phyloP scores from a whole-genome alignment of 257 asterid genomes.

The Solanum peruvianum region DNA sequence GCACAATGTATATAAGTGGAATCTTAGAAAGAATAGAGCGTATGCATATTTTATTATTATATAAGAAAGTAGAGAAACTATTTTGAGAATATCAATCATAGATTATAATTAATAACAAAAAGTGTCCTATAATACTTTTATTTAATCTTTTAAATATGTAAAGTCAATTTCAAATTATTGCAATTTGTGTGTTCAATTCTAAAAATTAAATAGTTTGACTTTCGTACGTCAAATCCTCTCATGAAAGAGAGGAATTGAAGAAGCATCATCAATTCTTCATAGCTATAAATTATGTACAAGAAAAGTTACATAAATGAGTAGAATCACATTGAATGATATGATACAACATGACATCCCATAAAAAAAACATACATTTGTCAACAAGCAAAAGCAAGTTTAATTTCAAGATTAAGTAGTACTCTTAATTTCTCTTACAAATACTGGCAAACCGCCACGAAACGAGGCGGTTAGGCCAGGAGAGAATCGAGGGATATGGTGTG shows the following conservation, averaged over 20 bases:
- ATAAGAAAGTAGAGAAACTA: no score
- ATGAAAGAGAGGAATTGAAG: not conserved
- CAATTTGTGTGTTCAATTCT: no score
- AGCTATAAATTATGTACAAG: not conserved
- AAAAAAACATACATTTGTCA: not conserved
- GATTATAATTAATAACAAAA: no score
- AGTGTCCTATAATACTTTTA: not conserved
- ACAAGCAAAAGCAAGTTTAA: not conserved
- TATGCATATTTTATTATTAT: no score
- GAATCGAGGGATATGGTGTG: slow-evolving; percentile 15
- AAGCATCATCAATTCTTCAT: not conserved
- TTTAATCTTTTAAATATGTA: no score
- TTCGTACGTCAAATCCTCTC: no score
- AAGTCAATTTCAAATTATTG: not conserved
- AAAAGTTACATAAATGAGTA: not conserved
- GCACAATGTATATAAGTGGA: no score
- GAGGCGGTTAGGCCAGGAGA: slow-evolving; percentile 76
- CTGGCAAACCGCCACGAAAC: slow-evolving; percentile 39
- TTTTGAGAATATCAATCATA: no score
- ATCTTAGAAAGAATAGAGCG: not conserved
- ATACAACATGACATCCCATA: no score
- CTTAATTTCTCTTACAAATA: slow-evolving; percentile 12
- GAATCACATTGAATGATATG: no score
- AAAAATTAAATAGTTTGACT: no score
- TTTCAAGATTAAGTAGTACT: not conserved